A percentile compares a stretch with the other conserved stretches of the same genome.
Conservation (phyloP, 108 stramenopile genomes). For the Thalassiosira profunda region DNA sequence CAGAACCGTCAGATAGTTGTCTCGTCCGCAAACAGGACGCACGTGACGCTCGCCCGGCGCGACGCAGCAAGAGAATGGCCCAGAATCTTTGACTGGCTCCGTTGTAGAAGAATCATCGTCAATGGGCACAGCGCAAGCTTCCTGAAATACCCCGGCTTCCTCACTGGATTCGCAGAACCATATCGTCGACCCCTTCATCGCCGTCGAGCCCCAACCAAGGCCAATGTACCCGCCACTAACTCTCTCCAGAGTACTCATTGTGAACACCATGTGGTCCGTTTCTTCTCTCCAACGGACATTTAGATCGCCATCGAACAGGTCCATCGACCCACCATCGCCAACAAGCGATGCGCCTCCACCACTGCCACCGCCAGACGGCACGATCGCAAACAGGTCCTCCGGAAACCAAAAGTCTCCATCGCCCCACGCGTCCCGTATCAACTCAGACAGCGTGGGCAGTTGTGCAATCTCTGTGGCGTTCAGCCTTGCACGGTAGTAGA, state of each 20-base stretch:
- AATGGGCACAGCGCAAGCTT: neutral
- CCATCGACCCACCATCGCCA: neutral
- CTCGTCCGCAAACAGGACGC: neutral
- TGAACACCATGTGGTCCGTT: slow-evolving; percentile 11
- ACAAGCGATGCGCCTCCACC: neutral
- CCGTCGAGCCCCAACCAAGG: slow-evolving; percentile 15
- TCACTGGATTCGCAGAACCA: slow-evolving; percentile 16
- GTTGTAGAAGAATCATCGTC: neutral
- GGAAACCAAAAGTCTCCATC: slow-evolving; percentile 19
- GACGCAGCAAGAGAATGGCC: slow-evolving; percentile 9
- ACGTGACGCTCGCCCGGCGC: neutral
- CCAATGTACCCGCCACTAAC: slow-evolving; percentile 23
- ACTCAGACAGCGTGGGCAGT: slow-evolving; percentile 21
- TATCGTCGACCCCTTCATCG: slow-evolving; percentile 28
- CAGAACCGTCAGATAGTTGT: slow-evolving; percentile 10
- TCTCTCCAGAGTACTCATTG: neutral
- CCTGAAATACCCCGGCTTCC: neutral
- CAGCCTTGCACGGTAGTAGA: slow-evolving; percentile 9
- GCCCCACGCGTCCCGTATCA: slow-evolving; percentile 6
- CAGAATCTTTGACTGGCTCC: neutral
- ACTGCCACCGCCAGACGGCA: neutral
- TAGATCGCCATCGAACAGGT: neutral
- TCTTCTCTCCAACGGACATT: neutral
- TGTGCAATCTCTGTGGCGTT: neutral
- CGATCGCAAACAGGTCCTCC: slow-evolving; percentile 1